phyloP scores from a whole-genome alignment of 768 basidiomycete genomes.

The Boletus barrowsii region DNA sequence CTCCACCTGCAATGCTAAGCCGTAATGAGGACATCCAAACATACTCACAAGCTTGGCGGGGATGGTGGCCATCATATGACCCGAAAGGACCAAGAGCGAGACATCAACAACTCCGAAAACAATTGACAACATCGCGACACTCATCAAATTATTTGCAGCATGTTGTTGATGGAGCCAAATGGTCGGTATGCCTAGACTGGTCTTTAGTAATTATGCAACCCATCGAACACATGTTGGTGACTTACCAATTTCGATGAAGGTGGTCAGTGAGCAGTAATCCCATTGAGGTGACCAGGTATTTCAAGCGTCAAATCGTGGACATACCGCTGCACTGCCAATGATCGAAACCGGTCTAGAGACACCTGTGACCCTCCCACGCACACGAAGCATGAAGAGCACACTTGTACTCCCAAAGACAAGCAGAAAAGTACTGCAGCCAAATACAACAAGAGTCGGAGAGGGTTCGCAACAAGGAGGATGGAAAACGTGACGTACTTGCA shows the following conservation, averaged over 20 bases:
- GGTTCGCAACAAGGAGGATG: neutral
- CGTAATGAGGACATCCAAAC: slow-evolving; percentile 52
- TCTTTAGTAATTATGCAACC: neutral
- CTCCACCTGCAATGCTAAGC: slow-evolving; percentile 51
- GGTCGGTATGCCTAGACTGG: slow-evolving; percentile 43
- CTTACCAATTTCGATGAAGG: slow-evolving; percentile 52
- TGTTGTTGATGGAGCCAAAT: slow-evolving; percentile 53
- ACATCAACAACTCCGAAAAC: slow-evolving; percentile 53
- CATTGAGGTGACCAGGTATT: slow-evolving; percentile 50
- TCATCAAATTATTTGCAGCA: slow-evolving; percentile 43
- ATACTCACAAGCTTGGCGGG: slow-evolving; percentile 43
- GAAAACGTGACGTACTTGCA: slow-evolving; percentile 33
- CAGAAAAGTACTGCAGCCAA: slow-evolving; percentile 45
- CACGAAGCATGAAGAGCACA: slow-evolving; percentile 6
- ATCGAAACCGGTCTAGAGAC: slow-evolving; percentile 44
- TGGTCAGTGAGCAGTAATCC: slow-evolving; percentile 41
- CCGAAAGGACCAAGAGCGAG: slow-evolving; percentile 45
- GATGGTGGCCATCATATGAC: slow-evolving; percentile 23
- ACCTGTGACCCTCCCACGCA: neutral
- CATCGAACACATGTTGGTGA: neutral
- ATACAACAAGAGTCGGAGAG: neutral
- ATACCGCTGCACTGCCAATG: slow-evolving; percentile 50
- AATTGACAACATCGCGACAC: slow-evolving; percentile 52
- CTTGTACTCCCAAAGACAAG: slow-evolving; percentile 47
- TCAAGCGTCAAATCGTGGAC: slow-evolving; percentile 46